A percentile compares a stretch with the other conserved stretches of the same genome.
Evolutionary conservation across 805 yeast species (phyloP).

Genomic region (Ogataea siamensis): DNA sequence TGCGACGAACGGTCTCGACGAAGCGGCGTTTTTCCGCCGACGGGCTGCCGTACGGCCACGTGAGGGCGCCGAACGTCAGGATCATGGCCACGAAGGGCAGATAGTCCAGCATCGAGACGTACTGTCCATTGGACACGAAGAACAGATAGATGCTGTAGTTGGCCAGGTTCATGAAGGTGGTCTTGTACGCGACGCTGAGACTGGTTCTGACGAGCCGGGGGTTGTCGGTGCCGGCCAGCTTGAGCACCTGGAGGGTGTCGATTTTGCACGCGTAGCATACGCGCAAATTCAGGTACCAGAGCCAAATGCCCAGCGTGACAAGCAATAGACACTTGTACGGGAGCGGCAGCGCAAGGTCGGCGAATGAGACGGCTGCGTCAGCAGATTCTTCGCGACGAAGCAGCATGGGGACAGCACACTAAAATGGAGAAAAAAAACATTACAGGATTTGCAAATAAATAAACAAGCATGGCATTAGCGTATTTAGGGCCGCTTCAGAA

Average conservation of each 20-base stretch:
- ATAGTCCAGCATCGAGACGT: slow-evolving; percentile 31
- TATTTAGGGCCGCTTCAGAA: slow-evolving; percentile 5
- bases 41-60: slow-evolving; percentile 32
- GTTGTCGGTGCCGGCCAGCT: slow-evolving; percentile 28
- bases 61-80: slow-evolving; percentile 34
- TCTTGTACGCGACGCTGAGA: slow-evolving; percentile 19
- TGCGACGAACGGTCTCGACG: slow-evolving; percentile 48
- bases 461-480: not conserved
- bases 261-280: slow-evolving; percentile 39
- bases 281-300: slow-evolving; percentile 51
- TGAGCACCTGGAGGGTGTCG: slow-evolving; percentile 45
- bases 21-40: slow-evolving; percentile 44
- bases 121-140: slow-evolving; percentile 22
- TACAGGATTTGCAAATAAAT: not conserved
- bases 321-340: slow-evolving; percentile 52
- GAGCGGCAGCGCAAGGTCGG: slow-evolving; percentile 41
- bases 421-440: not conserved
- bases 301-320: slow-evolving; percentile 47
- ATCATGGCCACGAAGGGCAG: slow-evolving; percentile 41
- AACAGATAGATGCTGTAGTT: slow-evolving; percentile 32
- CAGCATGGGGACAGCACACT: slow-evolving; percentile 9
- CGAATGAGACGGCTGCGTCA: slow-evolving; percentile 11
- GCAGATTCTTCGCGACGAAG: slow-evolving; percentile 8
- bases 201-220: slow-evolving; percentile 19
- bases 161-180: slow-evolving; percentile 26